Evolutionary conservation across 2,329 filamentous ascomycete genomes (phyloP), one percentile per base, ranked within the genome.

Genomic region (Phialemonium atrogriseum): DNA sequence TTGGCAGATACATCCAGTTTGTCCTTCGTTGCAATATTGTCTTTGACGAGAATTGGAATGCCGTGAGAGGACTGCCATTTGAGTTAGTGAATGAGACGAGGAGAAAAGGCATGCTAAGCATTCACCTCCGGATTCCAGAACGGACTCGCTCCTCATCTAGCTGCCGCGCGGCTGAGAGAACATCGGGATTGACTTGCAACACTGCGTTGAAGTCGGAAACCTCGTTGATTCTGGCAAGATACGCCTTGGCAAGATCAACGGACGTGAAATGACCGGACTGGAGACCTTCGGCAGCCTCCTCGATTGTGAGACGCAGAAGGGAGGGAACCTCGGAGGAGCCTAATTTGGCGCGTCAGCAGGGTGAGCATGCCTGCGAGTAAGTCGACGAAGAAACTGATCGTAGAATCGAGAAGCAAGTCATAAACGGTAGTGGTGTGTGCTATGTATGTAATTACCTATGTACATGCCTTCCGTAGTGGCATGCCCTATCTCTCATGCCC

Each of bases 21-120:
- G 46, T 81, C 76, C 3, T 55, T 49, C 0, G 77, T 81, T 10
- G 69, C 76, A 29, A 83, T 79, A 46, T 77, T 80, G 53, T 79
- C 71, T 50, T 83, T 83, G 54, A 82, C 61, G 5, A 81, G 53
- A 15, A 82, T 68, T 0, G 77, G 78, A 4, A 82, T 64, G 5
- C 78, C 77, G 46, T 82, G 75, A 8, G 20, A 11, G 11, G 20
- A 11, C 20, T 22, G 20, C 20, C 20, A 11, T 7, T 22, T 8
- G 20, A 11, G 20, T 22, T 22, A 22, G 20, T 22, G 5, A 30
- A 18, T 2, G 28, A 21, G 13, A 19, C 28, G 20, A 30, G 28
- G 20, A 8, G 17, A 18, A 21, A 5, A 7, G 28, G 28, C 28
- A 17, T 21, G 28, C 9, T 16, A 6, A 10, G 28, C 28, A 12